Evolutionary conservation across 1,139 yeast species (phyloP), one percentile per base, ranked within the genome.

Genomic region (Meyerozyma carpophila): DNA sequence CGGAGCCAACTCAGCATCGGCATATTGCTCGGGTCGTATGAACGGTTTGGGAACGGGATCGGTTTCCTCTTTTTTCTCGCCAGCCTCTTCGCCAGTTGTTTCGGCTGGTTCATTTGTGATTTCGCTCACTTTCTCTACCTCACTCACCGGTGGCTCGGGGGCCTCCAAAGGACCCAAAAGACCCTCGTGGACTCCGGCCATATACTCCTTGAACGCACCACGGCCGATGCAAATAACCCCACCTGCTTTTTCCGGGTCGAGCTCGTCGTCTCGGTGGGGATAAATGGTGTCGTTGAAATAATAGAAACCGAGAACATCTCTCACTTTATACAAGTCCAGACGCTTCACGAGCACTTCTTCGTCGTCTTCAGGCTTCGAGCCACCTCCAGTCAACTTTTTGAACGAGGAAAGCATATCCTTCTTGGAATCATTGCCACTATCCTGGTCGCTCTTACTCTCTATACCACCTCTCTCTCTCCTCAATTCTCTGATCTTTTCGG

Each of bases 221-320:
- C 99, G 76, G 3, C 99, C 99, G 28, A 94, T 69, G 61, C 97
- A 88, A 21, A 94, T 77, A 11, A 90, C 84, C 41, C 98, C 98
- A 18, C 97, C 97, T 8, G 84, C 78, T 26, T 70, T 62, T 8
- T 61, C 56, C 7, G 73, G 73, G 43, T 48, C 71, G 68, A 21
- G 50, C 11, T 74, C 63, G 55, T 82, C 88, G 45, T 81, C 84
- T 44, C 68, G 58, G 6, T 65, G 54, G 3, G 76, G 61, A 20
- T 53, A 50, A 8, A 68, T 52, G 2, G 75, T 66, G 9, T 65
- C 66, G 41, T 60, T 52, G 26, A 70, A 56, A 24, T 73, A 62
- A 56, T 76, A 77, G 37, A 82, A 68, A 4, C 93, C 91, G 46
- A 85, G 61, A 0, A 83, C 71, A 50, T 82, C 80, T 44, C 68